Base-by-base conservation (phyloP, 2,329 filamentous ascomycete genomes). In the Diplodia sapinea region DNA sequence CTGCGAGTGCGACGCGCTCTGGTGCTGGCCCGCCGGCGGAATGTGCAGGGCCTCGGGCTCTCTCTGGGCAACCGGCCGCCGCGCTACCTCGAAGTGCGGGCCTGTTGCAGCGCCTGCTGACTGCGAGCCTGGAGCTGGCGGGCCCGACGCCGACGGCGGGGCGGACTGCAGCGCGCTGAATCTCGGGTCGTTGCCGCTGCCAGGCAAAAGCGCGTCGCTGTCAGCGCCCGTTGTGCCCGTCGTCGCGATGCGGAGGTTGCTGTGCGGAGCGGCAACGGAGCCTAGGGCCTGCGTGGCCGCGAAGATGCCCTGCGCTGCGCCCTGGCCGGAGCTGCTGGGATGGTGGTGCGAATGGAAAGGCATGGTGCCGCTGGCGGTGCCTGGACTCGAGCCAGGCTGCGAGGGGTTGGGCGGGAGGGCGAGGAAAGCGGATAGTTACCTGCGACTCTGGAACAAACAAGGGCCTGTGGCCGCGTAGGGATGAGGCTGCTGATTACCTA, bases 11-110 rank as follows among this genome's bases (percentile, higher is more conserved):
- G 72, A 71, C 61, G 78, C 75, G 49, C 73, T 70, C 57, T 79
- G 31, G 31, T 33, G 80, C 50, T 79, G 77, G 68, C 77, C 77
- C 47, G 79, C 75, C 17, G 81, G 77, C 47, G 79, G 72, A 50
- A 86, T 82, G 73, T 87, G 86, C 72, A 87, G 79, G 75, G 88
- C 86, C 72, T 88, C 86, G 62, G 82, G 80, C 70, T 83, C 81
- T 68, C 84, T 82, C 67, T 82, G 79, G 23, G 40, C 57, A 17
- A 47, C 36, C 63, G 78, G 77, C 72, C 84, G 81, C 73, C 84
- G 82, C 70, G 83, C 80, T 56, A 81, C 80, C 68, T 86, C 84
- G 76, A 82, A 86, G 62, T 81, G 82, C 66, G 77, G 71, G 69
- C 80, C 78, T 72, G 81, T 82, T 68, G 43, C 56, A 63, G 49